Percentiles rank a stretch among this genome's conserved stretches.
Conservation (phyloP, 192 early-diverging fungal species). For the Entomortierella parvispora region DNA sequence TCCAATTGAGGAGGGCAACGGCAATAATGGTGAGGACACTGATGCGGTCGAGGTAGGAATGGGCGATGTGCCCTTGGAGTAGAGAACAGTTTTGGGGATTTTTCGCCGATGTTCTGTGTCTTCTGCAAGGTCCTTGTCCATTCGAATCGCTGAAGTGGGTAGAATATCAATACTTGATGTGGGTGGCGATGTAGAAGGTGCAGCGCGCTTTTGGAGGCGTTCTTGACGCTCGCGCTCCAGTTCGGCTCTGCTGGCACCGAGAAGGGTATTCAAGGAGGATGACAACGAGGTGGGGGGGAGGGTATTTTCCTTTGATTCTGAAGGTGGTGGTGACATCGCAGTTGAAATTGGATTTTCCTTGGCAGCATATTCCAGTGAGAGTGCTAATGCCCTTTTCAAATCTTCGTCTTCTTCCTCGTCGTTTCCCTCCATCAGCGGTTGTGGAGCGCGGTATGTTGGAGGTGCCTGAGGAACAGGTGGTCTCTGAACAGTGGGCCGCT, state of each 20-base stretch:
- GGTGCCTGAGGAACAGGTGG: no score
- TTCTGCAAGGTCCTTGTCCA: not conserved
- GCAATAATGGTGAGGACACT: not conserved
- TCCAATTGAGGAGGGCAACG: no score
- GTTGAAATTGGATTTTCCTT: not conserved
- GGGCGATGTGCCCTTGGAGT: not conserved
- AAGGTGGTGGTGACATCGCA: not conserved
- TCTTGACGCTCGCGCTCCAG: constrained; percentile 40
- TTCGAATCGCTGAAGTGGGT: no score
- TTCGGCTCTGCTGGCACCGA: constrained; percentile 17
- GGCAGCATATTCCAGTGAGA: constrained; percentile 3
- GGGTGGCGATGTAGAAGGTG: no score
- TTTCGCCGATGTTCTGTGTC: not conserved
- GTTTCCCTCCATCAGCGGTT: not conserved
- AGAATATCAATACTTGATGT: no score
- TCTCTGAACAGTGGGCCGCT: no score
- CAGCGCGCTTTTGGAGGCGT: constrained; percentile 14
- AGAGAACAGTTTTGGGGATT: not conserved
- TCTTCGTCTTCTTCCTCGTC: constrained; percentile 19
- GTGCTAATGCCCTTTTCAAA: constrained; percentile 19
- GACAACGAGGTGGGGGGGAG: not conserved
- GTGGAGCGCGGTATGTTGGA: no score
- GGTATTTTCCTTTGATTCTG: not conserved
- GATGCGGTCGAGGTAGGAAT: not conserved
- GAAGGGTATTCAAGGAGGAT: not conserved